Base-by-base conservation (phyloP, 2,329 filamentous ascomycete genomes). In the Penicillium vulpinum region DNA sequence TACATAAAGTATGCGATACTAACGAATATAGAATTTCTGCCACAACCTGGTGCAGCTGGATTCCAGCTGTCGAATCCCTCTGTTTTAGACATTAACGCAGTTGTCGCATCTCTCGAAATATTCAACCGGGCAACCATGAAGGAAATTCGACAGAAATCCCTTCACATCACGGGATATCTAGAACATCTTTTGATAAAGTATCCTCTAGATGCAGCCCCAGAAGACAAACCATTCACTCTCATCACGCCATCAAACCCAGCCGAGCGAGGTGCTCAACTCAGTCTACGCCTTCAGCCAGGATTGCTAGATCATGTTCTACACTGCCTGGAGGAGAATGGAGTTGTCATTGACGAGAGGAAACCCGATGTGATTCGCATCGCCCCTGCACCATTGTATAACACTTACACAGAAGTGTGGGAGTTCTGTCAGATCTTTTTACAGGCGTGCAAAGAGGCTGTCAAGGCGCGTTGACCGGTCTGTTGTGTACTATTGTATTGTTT, bases 1-100 rank as follows among this genome's bases (percentile, higher is more conserved):
- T 21, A 22, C 22, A 35, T 10, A 21, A 15, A n/a, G n/a, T n/a
- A n/a, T n/a, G 3, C 13, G 29, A 24, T 31, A 31, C 53, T 69
- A 48, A 62, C 51, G 45, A 49, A 28, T 45, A 48, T 70, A 81
- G 71, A 80, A 56, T 96, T 95, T 74, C 78, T 86, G 39, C 91
- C 92, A 4, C 89, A 90, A 8, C 78, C 84, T 2, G 92, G 92
- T 38, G 92, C 92, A 0, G 85, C 82, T 33, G 92, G 92, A 4
- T 96, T 86, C 75, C 91, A 96, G 73, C 73, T 93, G n/a, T 91
- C 88, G 49, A 97, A 96, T 71, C 91, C 89, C 2, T 90, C 86
- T 0, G 89, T 87, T 11, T 79, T 94, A 7, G 91, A 95, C 67
- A 82, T 92, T 44, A 89, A 88, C 15, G 85, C 87, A n/a, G 81